A percentile compares a stretch with the other conserved stretches of the same genome.
Conservation (phyloP, 2,329 filamentous ascomycete species). For the Reticulascus tulasneorum region DNA sequence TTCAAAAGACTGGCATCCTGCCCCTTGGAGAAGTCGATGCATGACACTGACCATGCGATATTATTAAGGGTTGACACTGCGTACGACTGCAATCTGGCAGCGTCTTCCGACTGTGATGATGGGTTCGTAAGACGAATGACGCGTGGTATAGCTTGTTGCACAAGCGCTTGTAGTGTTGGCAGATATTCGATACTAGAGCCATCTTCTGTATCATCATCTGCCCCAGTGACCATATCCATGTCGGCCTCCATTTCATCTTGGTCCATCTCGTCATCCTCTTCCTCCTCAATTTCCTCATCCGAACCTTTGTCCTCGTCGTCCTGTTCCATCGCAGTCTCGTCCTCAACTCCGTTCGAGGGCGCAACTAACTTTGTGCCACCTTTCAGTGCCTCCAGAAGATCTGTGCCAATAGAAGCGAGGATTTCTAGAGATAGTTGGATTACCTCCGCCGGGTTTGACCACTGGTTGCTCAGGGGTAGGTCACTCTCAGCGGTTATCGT, state of each 20-base stretch:
- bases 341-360: conserved; percentile 35
- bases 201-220: conserved; percentile 37
- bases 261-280: conserved; percentile 50
- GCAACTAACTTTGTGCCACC: conserved; percentile 31
- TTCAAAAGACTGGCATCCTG: conserved; percentile 47
- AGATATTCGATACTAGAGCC: conserved; percentile 44
- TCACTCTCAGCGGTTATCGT: conserved; percentile 22
- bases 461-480: conserved; percentile 25
- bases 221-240: conserved; percentile 60
- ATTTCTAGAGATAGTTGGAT: conserved; percentile 57
- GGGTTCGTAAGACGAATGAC: conserved; percentile 44
- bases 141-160: conserved; percentile 42
- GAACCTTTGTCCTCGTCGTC: conserved; percentile 28
- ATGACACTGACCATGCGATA: conserved; percentile 62
- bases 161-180: conserved; percentile 47
- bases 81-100: conserved; percentile 43
- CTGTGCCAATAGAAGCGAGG: conserved; percentile 60
- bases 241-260: conserved; percentile 57
- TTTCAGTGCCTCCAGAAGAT: conserved; percentile 48
- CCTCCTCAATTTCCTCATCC: conserved; percentile 33
- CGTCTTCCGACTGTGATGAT: conserved; percentile 34
- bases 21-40: conserved; percentile 54
- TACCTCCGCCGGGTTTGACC: conserved; percentile 39
- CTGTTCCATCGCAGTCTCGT: conserved; percentile 34
- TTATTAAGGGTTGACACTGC: conserved; percentile 62